Percentiles rank a stretch among this genome's conserved stretches.
Evolutionary conservation across 345 rosid genomes (phyloP).

Genomic region (Hevea brasiliensis): DNA sequence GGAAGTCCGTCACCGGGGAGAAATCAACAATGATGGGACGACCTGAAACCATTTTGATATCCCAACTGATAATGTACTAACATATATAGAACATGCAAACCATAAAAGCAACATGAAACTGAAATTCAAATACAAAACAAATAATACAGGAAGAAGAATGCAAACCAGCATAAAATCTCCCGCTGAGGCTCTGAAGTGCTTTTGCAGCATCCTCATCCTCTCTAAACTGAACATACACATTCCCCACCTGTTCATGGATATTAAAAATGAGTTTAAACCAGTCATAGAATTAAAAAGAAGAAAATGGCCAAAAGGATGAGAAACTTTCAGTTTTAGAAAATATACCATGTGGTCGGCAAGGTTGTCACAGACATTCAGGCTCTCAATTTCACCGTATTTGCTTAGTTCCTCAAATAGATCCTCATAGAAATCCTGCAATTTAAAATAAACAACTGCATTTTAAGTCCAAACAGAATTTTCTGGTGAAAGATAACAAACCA

Average conservation of each 20-base stretch:
- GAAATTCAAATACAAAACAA: background rate
- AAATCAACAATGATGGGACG: constrained; percentile 71
- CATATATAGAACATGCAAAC: background rate
- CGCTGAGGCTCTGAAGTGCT: constrained; percentile 46
- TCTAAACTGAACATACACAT: constrained; percentile 72
- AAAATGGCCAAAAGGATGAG: background rate
- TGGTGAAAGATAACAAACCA: background rate
- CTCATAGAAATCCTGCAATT: constrained; percentile 50
- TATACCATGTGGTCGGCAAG: constrained; percentile 74
- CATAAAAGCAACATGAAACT: background rate
- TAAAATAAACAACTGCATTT: background rate
- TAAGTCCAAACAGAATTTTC: background rate
- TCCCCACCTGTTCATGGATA: constrained; percentile 49
- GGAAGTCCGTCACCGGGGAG: constrained; percentile 73
- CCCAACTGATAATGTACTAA: background rate
- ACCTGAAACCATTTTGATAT: constrained; percentile 32
- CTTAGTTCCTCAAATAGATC: constrained; percentile 64
- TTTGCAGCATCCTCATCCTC: constrained; percentile 72
- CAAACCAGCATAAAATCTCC: constrained; percentile 60
- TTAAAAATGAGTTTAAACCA: background rate
- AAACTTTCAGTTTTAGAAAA: background rate
- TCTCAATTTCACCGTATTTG: constrained; percentile 69
- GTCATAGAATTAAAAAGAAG: background rate
- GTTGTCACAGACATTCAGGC: constrained; percentile 68
- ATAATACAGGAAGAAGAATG: background rate